Base-by-base conservation (phyloP, 1,284 basidiomycete species). In the Athelia sp. region DNA sequence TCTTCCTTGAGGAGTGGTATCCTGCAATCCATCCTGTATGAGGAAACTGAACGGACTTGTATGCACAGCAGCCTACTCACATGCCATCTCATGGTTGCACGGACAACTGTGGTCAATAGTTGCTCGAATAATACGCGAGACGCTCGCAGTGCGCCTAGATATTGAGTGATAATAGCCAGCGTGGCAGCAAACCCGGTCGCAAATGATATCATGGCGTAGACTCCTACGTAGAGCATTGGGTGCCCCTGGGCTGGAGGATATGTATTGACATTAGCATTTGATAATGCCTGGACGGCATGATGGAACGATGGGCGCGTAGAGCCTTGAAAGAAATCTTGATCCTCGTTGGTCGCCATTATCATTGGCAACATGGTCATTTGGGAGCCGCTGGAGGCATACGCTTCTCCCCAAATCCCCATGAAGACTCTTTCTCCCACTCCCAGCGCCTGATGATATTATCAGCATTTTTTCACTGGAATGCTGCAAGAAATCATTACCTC, bases 31-130 rank as follows among this genome's bases (percentile, higher is more conserved):
- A 65, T 44, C 8, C n/a, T n/a, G 22, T 8, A 29, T n/a, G 9
- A 24, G 22, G 18, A 23, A 6, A 9, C 8, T 44, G 24, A 10
- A 6, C 8, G 6, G 15, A 15, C 21, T 10, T 18, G 21, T 17
- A 15, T 18, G 8, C 10, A 6, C 10, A 15, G 21, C 15, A 40
- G n/a, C 6, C 9, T 6, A 40, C 36, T n/a, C 19, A 40, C 24
- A 49, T 66, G 66, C 76, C 75, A 79, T 29, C 77, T 67, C 74
- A 80, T 77, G 2, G 77, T 76, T 3, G 78, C 76, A 14, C 67
- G 62, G 14, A 78, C 73, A 0, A 80, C 76, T 1, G 66, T 63
- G 6, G 59, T 65, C 52, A 80, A 55, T 13, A 80, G 53, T 32
- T 54, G 64, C 45, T 53, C 63, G 56, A 81, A 80, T 23, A 80